phyloP scores from a whole-genome alignment of 768 basidiomycete species.

The Chalciporus chontae region DNA sequence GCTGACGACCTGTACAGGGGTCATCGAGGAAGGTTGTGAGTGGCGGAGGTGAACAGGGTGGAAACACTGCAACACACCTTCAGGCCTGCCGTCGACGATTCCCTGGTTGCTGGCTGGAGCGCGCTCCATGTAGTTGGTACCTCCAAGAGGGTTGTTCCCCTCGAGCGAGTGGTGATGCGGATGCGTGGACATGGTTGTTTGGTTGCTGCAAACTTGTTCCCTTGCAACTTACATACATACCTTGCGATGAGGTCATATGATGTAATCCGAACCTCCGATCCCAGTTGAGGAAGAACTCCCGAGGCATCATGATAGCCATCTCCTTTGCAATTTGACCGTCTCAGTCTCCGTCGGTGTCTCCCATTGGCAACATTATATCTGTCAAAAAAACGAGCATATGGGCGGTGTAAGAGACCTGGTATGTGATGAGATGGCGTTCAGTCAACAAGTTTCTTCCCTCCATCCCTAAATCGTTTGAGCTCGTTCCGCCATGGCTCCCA shows the following conservation, averaged over 20 bases:
- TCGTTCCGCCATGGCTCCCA: conserved; percentile 89
- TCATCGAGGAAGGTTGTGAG: not conserved
- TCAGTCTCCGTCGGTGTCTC: too few relatives aligned
- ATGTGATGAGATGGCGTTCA: conserved; percentile 10
- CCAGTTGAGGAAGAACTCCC: too few relatives aligned
- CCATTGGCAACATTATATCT: too few relatives aligned
- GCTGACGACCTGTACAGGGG: conserved; percentile 13
- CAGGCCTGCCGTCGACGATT: conserved; percentile 20
- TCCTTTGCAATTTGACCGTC: too few relatives aligned
- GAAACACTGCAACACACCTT: conserved; percentile 6
- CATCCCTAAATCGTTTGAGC: conserved; percentile 69
- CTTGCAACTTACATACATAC: too few relatives aligned
- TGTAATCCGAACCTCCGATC: not conserved
- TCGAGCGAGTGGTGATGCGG: conserved; percentile 18
- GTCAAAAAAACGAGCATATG: too few relatives aligned
- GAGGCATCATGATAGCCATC: too few relatives aligned
- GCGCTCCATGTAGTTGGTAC: conserved; percentile 14
- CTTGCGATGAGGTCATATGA: conserved; percentile 17
- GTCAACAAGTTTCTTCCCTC: conserved; percentile 55
- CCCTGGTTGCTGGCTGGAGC: conserved; percentile 12
- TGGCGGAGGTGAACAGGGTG: too few relatives aligned
- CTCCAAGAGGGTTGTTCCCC: conserved; percentile 15
- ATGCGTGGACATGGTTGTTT: conserved; percentile 12
- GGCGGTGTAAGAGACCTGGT: too few relatives aligned
- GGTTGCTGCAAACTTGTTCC: too few relatives aligned